Evolutionary conservation across 805 yeast species (phyloP), one percentile per base, ranked within the genome.

Genomic region (Ogataea methylovora): DNA sequence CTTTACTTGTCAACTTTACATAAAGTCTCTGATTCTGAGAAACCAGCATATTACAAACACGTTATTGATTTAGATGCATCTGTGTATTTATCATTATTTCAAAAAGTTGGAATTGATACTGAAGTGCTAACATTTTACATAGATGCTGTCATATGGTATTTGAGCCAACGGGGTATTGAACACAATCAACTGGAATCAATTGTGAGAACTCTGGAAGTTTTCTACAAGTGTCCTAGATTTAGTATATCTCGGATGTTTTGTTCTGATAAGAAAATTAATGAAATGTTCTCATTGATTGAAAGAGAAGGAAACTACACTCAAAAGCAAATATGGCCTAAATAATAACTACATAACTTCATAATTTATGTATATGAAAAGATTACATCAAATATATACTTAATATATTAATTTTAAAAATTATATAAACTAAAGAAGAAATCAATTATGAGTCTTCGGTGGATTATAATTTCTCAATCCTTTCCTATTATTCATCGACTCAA

Each of bases 41-140:
- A 45, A 35, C 36, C 29, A 2, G 41, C 41, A 3, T 65, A 69
- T 3, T 69, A 65, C 35, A 30, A 42, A 10, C 68, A 63, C 38
- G 55, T 70, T 2, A 38, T 71, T 5, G 33, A 38, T 3, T 24
- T 71, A 1, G 39, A 54, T 2, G 30, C 56, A 0, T 29, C 38
- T 0, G 46, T 49, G 1, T 58, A 61, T 26, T 13, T 39, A 2
- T 44, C 45, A 9, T 39, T 68, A 2, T 76, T 71, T 36, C 43
- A 48, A 7, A 35, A 46, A 4, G 61, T 68, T 8, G 79, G 78
- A 1, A 49, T 77, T 1, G 83, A 76, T 25, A 44, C 67, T 0
- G 69, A 65, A 10, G 63, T 70, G 38, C 49, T 76, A 7, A 58
- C 57, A n/a, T 67, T 72, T 38, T 67, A 60, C 36, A 32, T 76